These are phyloP conservation scores for Ustilago sp. DNA, from an alignment of 1,284 basidiomycete species.

Conservation along the genomic window DNA sequence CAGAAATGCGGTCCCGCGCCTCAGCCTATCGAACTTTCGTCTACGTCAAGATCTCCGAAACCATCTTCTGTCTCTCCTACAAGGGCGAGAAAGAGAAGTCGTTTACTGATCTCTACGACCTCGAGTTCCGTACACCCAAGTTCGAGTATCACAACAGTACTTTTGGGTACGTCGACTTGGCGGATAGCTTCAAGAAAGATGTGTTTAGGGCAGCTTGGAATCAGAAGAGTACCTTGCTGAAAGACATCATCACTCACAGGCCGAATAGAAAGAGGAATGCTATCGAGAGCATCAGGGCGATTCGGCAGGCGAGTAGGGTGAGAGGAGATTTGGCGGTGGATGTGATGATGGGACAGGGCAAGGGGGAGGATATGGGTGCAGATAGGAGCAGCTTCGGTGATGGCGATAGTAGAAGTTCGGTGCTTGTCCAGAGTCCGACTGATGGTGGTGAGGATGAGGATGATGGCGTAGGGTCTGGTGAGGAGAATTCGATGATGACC, in stretches of 20 bases:
- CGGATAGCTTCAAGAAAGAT: constrained; percentile 65
- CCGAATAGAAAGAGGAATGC: constrained; percentile 45
- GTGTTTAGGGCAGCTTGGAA: constrained; percentile 67
- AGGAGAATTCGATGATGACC: constrained; percentile 7
- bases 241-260: constrained; percentile 59
- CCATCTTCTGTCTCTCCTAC: constrained; percentile 70
- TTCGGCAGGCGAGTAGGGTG: constrained; percentile 28
- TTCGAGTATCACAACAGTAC: constrained; percentile 88
- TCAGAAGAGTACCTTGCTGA: constrained; percentile 62
- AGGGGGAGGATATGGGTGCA: background rate
- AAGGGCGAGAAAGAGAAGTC: constrained; percentile 73
- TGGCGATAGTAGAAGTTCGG: constrained; percentile 12
- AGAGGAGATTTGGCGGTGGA: constrained; percentile 1
- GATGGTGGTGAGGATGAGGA: constrained; percentile 27
- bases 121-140: constrained; percentile 72
- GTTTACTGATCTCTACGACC: constrained; percentile 73
- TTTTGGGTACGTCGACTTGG: constrained; percentile 74
- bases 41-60: constrained; percentile 81
- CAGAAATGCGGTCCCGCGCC: constrained; percentile 72
- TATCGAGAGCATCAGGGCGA: constrained; percentile 44
- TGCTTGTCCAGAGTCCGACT: constrained; percentile 34
- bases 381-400: constrained; percentile 12
- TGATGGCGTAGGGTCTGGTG: background rate
- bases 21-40: constrained; percentile 78
- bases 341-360: constrained; percentile 1